Evolutionary conservation across 495 filamentous ascomycete species (phyloP).

Genomic region (Xylaria intraflava): DNA sequence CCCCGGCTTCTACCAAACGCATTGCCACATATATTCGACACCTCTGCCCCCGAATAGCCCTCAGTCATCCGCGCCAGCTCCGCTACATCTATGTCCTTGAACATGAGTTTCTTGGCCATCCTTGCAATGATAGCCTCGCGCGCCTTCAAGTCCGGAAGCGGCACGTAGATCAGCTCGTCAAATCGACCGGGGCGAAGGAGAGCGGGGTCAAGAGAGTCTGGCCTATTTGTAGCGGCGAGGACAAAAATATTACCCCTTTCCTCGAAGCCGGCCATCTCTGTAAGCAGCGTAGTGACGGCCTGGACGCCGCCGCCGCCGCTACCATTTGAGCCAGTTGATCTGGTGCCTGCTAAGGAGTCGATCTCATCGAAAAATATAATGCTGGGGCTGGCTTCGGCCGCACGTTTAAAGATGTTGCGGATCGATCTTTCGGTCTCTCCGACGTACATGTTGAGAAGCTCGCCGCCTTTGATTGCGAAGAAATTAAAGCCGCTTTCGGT

Average conservation of each 20-base stretch:
- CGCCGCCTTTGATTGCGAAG: constrained; percentile 91
- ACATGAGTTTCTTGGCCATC: constrained; percentile 20
- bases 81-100: constrained; percentile 53
- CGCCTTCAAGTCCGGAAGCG: constrained; percentile 69
- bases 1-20: constrained; percentile 35
- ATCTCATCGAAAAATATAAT: constrained; percentile 99
- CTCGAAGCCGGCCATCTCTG: constrained; percentile 96
- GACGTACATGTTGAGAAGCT: constrained; percentile 95
- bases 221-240: constrained; percentile 91
- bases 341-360: constrained; percentile 78
- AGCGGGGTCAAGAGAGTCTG: constrained; percentile 79
- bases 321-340: constrained; percentile 41
- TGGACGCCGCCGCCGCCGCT: constrained; percentile 53
- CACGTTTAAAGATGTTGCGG: constrained; percentile 81
- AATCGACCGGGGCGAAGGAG: constrained; percentile 83
- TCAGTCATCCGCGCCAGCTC: constrained; percentile 64
- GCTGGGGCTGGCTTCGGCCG: constrained; percentile 76
- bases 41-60: constrained; percentile 84
- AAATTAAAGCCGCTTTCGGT: constrained; percentile 92
- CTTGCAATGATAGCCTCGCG: constrained; percentile 68
- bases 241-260: constrained; percentile 76
- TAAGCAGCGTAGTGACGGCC: constrained; percentile 83
- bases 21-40: constrained; percentile 67
- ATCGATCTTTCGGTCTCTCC: constrained; percentile 90
- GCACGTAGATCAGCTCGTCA: constrained; percentile 85